Evolutionary conservation across 169 alveolate species (phyloP).

Genomic region (Plasmodium berghei): DNA sequence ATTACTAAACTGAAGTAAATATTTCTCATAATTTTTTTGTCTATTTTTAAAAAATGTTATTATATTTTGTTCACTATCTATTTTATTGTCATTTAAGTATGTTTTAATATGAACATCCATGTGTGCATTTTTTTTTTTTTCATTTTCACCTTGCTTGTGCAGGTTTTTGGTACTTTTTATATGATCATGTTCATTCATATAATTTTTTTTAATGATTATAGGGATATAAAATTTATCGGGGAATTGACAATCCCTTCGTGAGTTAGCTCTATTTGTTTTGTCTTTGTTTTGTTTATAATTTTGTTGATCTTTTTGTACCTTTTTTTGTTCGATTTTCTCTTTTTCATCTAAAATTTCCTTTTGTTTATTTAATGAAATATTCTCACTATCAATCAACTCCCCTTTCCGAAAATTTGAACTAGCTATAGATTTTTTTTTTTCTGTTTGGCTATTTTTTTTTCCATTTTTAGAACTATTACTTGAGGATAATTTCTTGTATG

Average conservation of each 20-base stretch:
- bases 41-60: conserved; percentile 46
- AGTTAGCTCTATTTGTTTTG: not conserved
- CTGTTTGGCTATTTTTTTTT: not conserved
- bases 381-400: conserved; percentile 48
- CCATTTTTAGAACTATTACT: not conserved
- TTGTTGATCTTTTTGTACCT: not conserved
- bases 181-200: not conserved
- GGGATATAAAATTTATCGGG: conserved; percentile 77
- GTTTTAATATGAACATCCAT: not conserved
- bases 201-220: conserved; percentile 24
- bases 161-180: not conserved
- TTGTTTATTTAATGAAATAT: not conserved
- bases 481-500: conserved; percentile 7
- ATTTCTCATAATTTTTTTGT: conserved; percentile 64
- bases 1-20: conserved; percentile 39
- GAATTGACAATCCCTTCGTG: conserved; percentile 78
- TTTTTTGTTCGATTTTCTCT: not conserved
- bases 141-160: not conserved
- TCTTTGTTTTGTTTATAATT: not conserved
- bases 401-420: conserved; percentile 62
- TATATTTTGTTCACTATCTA: conserved; percentile 26
- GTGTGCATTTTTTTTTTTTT: not conserved
- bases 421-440: conserved; percentile 8
- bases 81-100: conserved; percentile 15
- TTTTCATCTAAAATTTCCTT: conserved; percentile 1